Evolutionary conservation across 768 basidiomycete genomes (phyloP), one percentile per base, ranked within the genome.

Genomic region (Psilocybe tampanensis): DNA sequence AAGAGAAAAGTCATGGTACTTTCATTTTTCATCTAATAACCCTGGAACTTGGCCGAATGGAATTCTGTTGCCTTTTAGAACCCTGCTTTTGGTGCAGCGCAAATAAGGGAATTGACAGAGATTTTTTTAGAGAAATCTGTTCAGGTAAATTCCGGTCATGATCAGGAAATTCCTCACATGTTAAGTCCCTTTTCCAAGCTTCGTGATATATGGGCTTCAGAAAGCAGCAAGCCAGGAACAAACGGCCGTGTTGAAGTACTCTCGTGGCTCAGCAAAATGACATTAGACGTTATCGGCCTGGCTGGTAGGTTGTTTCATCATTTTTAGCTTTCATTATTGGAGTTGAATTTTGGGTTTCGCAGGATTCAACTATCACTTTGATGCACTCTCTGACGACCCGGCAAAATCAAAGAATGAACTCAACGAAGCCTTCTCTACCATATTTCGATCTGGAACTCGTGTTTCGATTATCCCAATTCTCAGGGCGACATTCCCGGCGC

Each of bases 281-380:
- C 90, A 2, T 74, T 93, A 8, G 92, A 93, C 60, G 82, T 90
- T 50, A 92, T 94, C 50, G 90, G 90, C 8, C 74, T 88, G 34
- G 86, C 76, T 73, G 85, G 88, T 62, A 76, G 69, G 62, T 81
- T 78, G 64, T 67, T 18, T 19, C 54, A 53, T 15, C 2, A 7
- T 9, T 49, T 12, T 53, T 22, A 19, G 18, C 44, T 72, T 70
- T n/a, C n/a, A n/a, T n/a, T 89, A 80, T 59, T 82, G 77, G 62
- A 67, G 17, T 24, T 34, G 12, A 12, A 17, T n/a, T 11, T 29
- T 42, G 33, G 0, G 17, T 29, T 8, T n/a, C n/a, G n/a, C 21
- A 73, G 72, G 71, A 3, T 75, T 72, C 61, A 71, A 67, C 50
- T 75, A 76, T 50, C 62, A 67, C 15, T 74, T 75, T 45, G 59